These are phyloP conservation scores for Rhizopogon vulgaris DNA, from an alignment of 768 basidiomycete species.

Conservation along the genomic window DNA sequence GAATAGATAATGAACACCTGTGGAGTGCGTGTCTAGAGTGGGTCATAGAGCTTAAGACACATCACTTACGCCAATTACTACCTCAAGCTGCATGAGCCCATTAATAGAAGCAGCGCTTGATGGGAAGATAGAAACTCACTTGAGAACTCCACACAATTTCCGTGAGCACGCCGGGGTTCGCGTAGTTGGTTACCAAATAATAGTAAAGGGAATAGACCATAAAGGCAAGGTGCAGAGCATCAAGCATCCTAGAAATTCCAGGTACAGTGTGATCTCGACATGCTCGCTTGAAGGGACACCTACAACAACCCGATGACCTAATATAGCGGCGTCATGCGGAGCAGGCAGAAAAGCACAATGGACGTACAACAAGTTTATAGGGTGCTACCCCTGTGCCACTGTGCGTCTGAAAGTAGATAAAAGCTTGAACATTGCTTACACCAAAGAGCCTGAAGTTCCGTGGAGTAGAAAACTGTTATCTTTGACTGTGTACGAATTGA, in stretches of 20 bases:
- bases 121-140: neutral
- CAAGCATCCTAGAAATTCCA: conserved; percentile 23
- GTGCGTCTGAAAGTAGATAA: neutral
- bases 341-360: neutral
- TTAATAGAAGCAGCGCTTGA: neutral
- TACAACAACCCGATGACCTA: conserved; percentile 7
- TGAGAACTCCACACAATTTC: conserved; percentile 21
- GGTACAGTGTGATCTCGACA: neutral
- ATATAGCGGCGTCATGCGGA: neutral
- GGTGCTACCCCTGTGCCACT: neutral
- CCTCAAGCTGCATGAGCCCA: neutral
- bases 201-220: conserved; percentile 30
- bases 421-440: conserved; percentile 2
- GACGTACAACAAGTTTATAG: conserved; percentile 1
- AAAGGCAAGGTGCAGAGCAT: conserved; percentile 29
- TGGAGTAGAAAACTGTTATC: neutral
- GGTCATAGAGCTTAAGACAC: too few relatives aligned
- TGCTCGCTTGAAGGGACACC: neutral
- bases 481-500: too few relatives aligned
- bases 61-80: neutral
- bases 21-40: neutral
- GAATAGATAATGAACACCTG: neutral
- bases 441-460: conserved; percentile 1
- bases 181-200: conserved; percentile 30
- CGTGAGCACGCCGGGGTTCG: conserved; percentile 19